These are phyloP conservation scores for Boeremia lycopersici DNA, from an alignment of 2,329 filamentous ascomycete species.

Conservation along the genomic window DNA sequence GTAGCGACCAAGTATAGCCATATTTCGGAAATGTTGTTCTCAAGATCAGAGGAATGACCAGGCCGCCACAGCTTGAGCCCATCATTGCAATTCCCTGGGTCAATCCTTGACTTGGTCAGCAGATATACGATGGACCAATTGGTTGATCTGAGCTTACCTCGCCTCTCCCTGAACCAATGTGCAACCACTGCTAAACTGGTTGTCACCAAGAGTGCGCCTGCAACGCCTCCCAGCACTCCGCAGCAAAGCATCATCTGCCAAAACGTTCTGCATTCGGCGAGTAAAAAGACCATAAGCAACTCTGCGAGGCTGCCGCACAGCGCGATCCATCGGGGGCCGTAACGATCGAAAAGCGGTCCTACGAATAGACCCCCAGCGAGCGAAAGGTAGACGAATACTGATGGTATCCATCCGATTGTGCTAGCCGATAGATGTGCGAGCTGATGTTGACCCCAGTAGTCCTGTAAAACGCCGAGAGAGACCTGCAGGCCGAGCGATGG, in stretches of 20 bases:
- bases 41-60: slow-evolving; percentile 47
- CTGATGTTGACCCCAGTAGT: slow-evolving; percentile 76
- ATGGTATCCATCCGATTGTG: slow-evolving; percentile 88
- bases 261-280: slow-evolving; percentile 45
- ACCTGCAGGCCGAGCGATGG: slow-evolving; percentile 50
- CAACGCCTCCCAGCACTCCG: slow-evolving; percentile 48
- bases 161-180: slow-evolving; percentile 48
- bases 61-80: slow-evolving; percentile 43
- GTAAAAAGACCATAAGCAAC: slow-evolving; percentile 39
- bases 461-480: slow-evolving; percentile 74
- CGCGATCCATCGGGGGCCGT: slow-evolving; percentile 45
- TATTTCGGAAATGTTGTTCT: slow-evolving; percentile 40
- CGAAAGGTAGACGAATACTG: slow-evolving; percentile 80
- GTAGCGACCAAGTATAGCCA: slow-evolving; percentile 47
- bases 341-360: slow-evolving; percentile 70
- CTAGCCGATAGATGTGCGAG: slow-evolving; percentile 64
- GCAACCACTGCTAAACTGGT: slow-evolving; percentile 44
- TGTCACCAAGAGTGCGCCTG: slow-evolving; percentile 48
- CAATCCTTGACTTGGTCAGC: slow-evolving; percentile 23
- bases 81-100: slow-evolving; percentile 50
- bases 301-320: slow-evolving; percentile 36
- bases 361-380: slow-evolving; percentile 86
- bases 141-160: slow-evolving; percentile 13
- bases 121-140: neutral
- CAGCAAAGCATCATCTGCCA: slow-evolving; percentile 53